phyloP scores from a whole-genome alignment of 371 early-diverging fungal genomes.

The Saksenaea vasiformis region DNA sequence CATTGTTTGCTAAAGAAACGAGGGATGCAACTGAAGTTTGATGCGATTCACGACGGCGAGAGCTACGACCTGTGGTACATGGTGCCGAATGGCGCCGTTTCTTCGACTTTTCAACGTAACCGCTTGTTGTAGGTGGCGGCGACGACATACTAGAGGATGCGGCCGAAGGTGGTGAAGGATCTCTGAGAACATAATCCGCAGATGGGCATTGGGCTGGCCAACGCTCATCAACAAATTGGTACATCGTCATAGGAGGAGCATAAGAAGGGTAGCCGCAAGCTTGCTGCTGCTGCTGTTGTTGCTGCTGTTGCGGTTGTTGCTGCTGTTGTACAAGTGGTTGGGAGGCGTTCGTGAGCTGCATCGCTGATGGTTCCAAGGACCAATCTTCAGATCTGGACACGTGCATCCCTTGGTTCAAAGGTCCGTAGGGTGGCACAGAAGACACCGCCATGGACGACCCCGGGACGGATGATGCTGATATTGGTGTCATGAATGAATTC shows the following conservation, averaged over 20 bases:
- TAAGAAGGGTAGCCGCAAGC: background rate
- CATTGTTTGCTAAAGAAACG: slow-evolving; percentile 55
- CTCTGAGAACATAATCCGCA: background rate
- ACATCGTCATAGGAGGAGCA: background rate
- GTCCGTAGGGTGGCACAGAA: background rate
- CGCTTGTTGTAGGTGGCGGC: background rate
- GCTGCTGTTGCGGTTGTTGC: background rate
- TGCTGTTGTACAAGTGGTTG: background rate
- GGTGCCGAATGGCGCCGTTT: background rate
- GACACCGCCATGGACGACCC: slow-evolving; percentile 3
- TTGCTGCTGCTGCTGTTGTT: background rate
- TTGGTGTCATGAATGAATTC: background rate
- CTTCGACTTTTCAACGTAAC: background rate
- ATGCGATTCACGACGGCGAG: slow-evolving; percentile 36
- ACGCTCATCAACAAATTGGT: background rate
- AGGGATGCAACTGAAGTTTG: slow-evolving; percentile 50
- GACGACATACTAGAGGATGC: background rate
- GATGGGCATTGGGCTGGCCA: background rate
- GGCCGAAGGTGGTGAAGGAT: background rate
- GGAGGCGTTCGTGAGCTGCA: background rate
- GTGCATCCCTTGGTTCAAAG: background rate
- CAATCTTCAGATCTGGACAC: background rate
- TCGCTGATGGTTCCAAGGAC: background rate
- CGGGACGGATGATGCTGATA: background rate
- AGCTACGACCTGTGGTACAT: background rate